Percentiles rank a stretch among this genome's conserved stretches.
phyloP scores from a whole-genome alignment of 345 rosid genomes.

The Murraya paniculata region DNA sequence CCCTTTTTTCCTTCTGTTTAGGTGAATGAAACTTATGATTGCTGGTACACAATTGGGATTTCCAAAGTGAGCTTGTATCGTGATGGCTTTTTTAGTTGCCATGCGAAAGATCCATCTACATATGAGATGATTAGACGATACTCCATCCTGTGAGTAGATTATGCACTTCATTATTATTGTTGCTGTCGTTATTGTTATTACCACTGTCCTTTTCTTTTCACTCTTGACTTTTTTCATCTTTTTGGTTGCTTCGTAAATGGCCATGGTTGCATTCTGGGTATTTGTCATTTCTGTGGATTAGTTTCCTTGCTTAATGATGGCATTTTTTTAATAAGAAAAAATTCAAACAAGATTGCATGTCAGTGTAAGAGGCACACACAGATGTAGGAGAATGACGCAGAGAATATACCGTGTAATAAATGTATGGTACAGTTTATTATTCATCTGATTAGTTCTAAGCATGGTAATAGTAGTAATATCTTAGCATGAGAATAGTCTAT shows the following conservation, averaged over 20 bases:
- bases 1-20: constrained; percentile 17
- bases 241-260: neutral
- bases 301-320: neutral
- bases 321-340: neutral
- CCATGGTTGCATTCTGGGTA: neutral
- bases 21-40: constrained; percentile 89
- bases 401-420: neutral
- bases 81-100: constrained; percentile 71
- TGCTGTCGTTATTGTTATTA: neutral
- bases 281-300: neutral
- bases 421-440: neutral
- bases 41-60: constrained; percentile 72
- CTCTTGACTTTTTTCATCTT: neutral
- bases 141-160: constrained; percentile 54
- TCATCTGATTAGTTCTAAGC: neutral
- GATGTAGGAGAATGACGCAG: neutral
- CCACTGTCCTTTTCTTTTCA: neutral
- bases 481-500: neutral
- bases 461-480: neutral
- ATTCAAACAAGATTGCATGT: neutral
- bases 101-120: constrained; percentile 55
- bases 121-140: constrained; percentile 55
- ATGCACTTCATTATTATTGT: neutral
- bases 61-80: constrained; percentile 69
- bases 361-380: neutral